These are phyloP conservation scores for Prosopis cineraria DNA, from an alignment of 306 rosid species.

Conservation along the genomic window DNA sequence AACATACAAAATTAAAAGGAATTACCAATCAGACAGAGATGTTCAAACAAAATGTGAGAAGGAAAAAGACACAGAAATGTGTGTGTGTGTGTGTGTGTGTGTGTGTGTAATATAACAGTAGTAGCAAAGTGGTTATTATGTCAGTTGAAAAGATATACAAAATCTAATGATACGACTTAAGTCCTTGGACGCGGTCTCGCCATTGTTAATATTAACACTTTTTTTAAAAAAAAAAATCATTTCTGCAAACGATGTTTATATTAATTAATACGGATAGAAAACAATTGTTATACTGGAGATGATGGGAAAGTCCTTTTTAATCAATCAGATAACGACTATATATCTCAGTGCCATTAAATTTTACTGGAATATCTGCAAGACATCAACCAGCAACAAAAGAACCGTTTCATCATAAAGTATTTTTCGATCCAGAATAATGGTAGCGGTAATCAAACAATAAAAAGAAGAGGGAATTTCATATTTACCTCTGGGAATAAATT, in stretches of 20 bases:
- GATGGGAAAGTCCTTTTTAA: neutral
- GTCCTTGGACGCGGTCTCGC: neutral
- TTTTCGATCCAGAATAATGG: neutral
- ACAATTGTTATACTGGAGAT: neutral
- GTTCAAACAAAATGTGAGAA: neutral
- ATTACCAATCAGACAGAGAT: neutral
- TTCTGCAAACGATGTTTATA: neutral
- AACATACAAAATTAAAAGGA: neutral
- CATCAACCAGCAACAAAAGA: conserved; percentile 11
- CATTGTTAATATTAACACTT: neutral
- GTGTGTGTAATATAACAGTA: neutral
- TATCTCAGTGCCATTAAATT: neutral
- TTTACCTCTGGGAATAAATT: conserved; percentile 14
- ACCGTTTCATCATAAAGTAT: neutral
- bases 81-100: no score
- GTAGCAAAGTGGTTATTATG: neutral
- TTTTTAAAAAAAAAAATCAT: no score
- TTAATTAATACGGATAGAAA: neutral
- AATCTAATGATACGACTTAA: neutral
- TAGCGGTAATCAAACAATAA: neutral
- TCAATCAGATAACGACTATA: neutral
- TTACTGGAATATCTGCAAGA: neutral
- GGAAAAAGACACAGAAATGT: neutral
- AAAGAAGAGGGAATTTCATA: neutral
- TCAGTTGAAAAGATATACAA: neutral